A percentile compares a stretch with the other conserved stretches of the same genome.
Evolutionary conservation across 345 rosid species (phyloP).

Genomic region (Lumnitzera racemosa): DNA sequence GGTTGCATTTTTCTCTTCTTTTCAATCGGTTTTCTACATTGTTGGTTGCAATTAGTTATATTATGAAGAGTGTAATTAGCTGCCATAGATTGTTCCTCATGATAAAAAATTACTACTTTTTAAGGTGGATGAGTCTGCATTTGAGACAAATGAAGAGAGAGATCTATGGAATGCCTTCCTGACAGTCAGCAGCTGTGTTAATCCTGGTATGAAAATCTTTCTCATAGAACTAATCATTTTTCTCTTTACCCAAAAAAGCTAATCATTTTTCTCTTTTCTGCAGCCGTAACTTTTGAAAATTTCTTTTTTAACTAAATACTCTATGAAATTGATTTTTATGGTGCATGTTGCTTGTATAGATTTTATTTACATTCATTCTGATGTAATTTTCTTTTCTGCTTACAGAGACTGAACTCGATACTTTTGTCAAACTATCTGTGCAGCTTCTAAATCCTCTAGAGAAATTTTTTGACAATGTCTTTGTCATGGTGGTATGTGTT

Average conservation of each 20-base stretch:
- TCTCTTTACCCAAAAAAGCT: neutral
- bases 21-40: no score
- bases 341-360: neutral
- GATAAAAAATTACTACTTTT: neutral
- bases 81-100: neutral
- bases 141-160: constrained; percentile 74
- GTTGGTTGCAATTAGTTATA: neutral
- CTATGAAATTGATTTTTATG: neutral
- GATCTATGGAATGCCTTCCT: constrained; percentile 54
- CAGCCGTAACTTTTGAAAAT: neutral
- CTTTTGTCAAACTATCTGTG: constrained; percentile 63
- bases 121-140: constrained; percentile 75
- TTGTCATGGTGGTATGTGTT: constrained; percentile 94
- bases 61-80: constrained; percentile 1
- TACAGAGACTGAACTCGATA: constrained; percentile 65
- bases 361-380: neutral
- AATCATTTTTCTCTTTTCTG: neutral
- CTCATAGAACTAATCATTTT: neutral
- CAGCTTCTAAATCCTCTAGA: constrained; percentile 68
- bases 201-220: constrained; percentile 39
- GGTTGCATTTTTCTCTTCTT: no score
- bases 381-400: constrained; percentile 2
- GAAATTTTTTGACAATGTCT: constrained; percentile 80
- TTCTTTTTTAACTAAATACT: neutral
- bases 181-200: constrained; percentile 48